Conservation (phyloP, 1,139 yeast species). For the Geotrichum restrictum region DNA sequence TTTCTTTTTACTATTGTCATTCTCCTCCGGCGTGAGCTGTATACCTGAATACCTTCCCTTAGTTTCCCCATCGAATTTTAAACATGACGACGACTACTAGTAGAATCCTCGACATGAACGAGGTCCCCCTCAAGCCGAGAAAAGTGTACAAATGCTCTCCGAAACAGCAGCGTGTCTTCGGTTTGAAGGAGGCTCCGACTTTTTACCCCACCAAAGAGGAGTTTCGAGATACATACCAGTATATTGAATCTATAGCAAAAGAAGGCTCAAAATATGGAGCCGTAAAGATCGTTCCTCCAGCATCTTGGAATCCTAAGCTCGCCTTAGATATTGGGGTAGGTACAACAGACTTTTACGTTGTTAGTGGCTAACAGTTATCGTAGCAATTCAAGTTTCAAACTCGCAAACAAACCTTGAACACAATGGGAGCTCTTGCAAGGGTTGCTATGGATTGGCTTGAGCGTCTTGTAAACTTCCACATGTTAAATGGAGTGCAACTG, state of each 20-base stretch:
- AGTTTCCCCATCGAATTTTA: too few relatives aligned
- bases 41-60: not conserved
- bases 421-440: constrained; percentile 43
- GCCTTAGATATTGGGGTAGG: constrained; percentile 48
- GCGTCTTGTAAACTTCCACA: constrained; percentile 37
- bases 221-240: constrained; percentile 45
- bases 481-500: constrained; percentile 28
- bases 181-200: constrained; percentile 45
- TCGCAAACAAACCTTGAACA: constrained; percentile 49
- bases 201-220: constrained; percentile 46
- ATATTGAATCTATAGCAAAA: constrained; percentile 32
- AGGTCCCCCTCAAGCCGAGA: constrained; percentile 16
- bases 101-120: constrained; percentile 13
- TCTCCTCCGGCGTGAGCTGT: not conserved
- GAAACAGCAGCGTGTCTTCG: constrained; percentile 26
- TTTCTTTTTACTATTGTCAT: not conserved
- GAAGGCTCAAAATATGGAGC: constrained; percentile 61
- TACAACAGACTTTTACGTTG: not conserved
- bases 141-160: constrained; percentile 8
- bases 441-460: constrained; percentile 38
- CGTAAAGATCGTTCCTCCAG: constrained; percentile 60
- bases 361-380: not conserved
- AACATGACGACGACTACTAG: constrained; percentile 4
- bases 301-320: constrained; percentile 40
- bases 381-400: constrained; percentile 48